Evolutionary conservation across 441 rosid species (phyloP).

Genomic region (Dalechampia spathulata): DNA sequence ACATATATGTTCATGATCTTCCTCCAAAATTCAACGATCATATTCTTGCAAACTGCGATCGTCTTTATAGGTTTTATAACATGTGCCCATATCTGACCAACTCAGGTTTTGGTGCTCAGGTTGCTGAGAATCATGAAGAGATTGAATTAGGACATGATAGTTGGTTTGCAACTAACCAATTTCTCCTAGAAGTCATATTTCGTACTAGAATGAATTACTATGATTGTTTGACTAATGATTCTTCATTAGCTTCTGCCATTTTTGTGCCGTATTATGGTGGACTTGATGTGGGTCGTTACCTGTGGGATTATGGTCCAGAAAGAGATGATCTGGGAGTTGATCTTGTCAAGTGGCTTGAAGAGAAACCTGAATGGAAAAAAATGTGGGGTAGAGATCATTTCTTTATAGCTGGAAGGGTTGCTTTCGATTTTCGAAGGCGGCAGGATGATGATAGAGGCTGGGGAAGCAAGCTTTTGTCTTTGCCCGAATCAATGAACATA

Average conservation of each 20-base stretch:
- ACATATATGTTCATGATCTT: slow-evolving; percentile 33
- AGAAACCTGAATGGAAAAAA: slow-evolving; percentile 41
- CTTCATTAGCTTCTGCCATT: slow-evolving; percentile 20
- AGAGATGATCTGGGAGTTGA: slow-evolving; percentile 41
- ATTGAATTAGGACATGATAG: neutral
- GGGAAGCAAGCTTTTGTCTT: slow-evolving; percentile 54
- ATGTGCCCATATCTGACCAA: slow-evolving; percentile 30
- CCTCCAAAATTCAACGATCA: slow-evolving; percentile 33
- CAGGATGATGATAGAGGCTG: slow-evolving; percentile 26
- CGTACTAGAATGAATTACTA: slow-evolving; percentile 44
- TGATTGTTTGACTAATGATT: slow-evolving; percentile 36
- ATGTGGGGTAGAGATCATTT: slow-evolving; percentile 68
- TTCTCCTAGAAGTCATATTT: slow-evolving; percentile 35
- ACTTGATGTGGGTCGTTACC: slow-evolving; percentile 39
- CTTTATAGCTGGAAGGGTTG: slow-evolving; percentile 54
- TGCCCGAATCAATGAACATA: slow-evolving; percentile 52
- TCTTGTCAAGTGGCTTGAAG: slow-evolving; percentile 33
- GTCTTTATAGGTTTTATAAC: slow-evolving; percentile 25
- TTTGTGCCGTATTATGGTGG: slow-evolving; percentile 58
- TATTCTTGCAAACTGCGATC: slow-evolving; percentile 25
- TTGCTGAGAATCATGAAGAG: slow-evolving; percentile 5
- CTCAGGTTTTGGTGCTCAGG: slow-evolving; percentile 31
- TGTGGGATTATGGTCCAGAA: slow-evolving; percentile 32
- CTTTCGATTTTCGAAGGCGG: slow-evolving; percentile 47
- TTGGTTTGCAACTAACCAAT: slow-evolving; percentile 39